Base-by-base conservation (phyloP, 441 rosid species). In the Syzygium syzygioides region DNA sequence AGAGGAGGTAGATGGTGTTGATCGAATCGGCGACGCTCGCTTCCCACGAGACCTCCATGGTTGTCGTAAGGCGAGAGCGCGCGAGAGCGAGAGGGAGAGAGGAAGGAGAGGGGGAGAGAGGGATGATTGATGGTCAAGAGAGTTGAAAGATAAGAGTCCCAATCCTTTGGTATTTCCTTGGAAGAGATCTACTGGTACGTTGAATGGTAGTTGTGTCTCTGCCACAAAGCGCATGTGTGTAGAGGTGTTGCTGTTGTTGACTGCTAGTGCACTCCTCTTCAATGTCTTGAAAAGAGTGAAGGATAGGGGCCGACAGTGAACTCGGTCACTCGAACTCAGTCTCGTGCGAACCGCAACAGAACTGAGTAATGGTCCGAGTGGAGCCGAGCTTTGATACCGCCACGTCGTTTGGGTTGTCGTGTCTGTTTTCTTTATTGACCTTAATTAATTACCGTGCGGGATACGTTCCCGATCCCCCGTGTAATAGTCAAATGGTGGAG, bases 1-100 rank as follows among this genome's bases (percentile, higher is more conserved):
- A 97, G 90, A 97, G 94, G 50, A 96, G 95, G 93, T 96, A 96
- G 14, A 95, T 56, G 88, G 95, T 92, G 94, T 96, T 94, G 91
- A 94, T 95, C 8, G 95, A 92, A 79, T 88, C 87, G 41, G 92
- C 86, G 13, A 95, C 97, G 85, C 95, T 94, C 83, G 90, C 50
- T 88, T 94, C 95, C 96, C 97, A 93, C 18, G 94, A 93, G 28
- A 89, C 92, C 71, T 88, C 93, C 95, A 93, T 94, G 86, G 41
- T 56, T 57, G 80, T 45, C 9, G 48, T 45, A 45, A 45, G 48
- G 48, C 48, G 48, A 45, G 48, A 7, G 45, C 45, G 45, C 7
- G 45, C 45, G 45, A 6, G 87, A 59, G 84, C 5, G 68, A 23
- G 89, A 50, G 91, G 45, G 86, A 86, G 55, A 80, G 84, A 20